Evolutionary conservation across 805 yeast genomes (phyloP).

Genomic region (Cyberlindnera xishuangbannaensis): DNA sequence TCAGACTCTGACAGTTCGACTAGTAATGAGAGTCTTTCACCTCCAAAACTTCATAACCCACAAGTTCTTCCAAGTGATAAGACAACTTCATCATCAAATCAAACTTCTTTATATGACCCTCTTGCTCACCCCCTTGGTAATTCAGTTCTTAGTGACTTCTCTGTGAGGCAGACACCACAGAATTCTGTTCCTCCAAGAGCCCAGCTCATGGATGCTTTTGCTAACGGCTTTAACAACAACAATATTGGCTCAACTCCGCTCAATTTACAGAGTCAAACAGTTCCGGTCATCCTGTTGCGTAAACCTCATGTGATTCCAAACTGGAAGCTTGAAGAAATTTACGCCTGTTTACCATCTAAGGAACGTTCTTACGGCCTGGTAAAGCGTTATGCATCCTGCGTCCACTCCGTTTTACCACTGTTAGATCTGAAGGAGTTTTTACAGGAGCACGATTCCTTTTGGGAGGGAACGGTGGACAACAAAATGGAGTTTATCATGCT

Average conservation of each 20-base stretch:
- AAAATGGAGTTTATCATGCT: conserved; percentile 42
- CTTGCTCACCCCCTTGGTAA: conserved; percentile 11
- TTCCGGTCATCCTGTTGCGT: conserved; percentile 22
- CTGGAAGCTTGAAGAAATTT: conserved; percentile 29
- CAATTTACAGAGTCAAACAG: conserved; percentile 21
- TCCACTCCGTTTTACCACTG: conserved; percentile 51
- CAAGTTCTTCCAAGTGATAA: conserved; percentile 23
- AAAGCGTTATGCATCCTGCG: conserved; percentile 43
- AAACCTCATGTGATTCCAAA: conserved; percentile 22
- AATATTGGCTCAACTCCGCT: conserved; percentile 7
- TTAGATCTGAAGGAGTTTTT: conserved; percentile 40
- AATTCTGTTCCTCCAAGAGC: conserved; percentile 14
- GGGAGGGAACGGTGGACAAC: conserved; percentile 32
- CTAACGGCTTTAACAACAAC: conserved; percentile 11
- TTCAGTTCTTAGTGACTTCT: conserved; percentile 19
- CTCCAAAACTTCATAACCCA: conserved; percentile 24
- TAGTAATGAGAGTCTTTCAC: conserved; percentile 24
- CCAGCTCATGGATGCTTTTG: conserved; percentile 10
- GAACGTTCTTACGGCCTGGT: conserved; percentile 42
- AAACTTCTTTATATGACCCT: conserved; percentile 8
- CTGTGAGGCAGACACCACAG: conserved; percentile 20
- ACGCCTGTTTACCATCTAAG: conserved; percentile 40
- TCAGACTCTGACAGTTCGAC: conserved; percentile 24
- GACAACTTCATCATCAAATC: conserved; percentile 1
- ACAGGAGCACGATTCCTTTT: conserved; percentile 41